Percentiles rank a stretch among this genome's conserved stretches.
Conservation (phyloP, 1,139 yeast species). For the Scheffersomyces quercinus region DNA sequence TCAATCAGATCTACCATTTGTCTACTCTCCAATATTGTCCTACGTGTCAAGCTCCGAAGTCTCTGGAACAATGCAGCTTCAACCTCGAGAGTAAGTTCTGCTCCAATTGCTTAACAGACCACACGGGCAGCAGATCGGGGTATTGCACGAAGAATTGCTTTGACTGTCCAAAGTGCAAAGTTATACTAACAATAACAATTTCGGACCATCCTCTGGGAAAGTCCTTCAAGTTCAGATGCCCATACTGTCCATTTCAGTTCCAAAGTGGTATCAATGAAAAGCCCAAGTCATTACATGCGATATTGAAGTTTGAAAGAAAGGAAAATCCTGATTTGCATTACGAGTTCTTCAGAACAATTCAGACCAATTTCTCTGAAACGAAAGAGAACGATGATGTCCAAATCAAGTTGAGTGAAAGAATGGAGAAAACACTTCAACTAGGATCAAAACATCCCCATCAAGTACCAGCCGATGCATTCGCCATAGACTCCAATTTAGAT, state of each 20-base stretch:
- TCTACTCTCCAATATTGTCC: slow-evolving; percentile 39
- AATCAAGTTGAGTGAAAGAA: slow-evolving; percentile 3
- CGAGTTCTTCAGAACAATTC: background rate
- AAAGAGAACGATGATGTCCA: background rate
- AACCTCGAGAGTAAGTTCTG: slow-evolving; percentile 34
- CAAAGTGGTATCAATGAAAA: slow-evolving; percentile 29
- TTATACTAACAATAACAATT: slow-evolving; percentile 27
- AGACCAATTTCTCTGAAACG: background rate
- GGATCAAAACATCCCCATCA: slow-evolving; percentile 2
- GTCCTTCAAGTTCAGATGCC: slow-evolving; percentile 34
- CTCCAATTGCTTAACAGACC: slow-evolving; percentile 38
- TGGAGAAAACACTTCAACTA: slow-evolving; percentile 4
- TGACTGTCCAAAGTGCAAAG: slow-evolving; percentile 37
- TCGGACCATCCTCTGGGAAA: slow-evolving; percentile 30
- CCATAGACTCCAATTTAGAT: background rate
- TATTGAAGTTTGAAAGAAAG: slow-evolving; percentile 23
- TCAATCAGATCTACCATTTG: slow-evolving; percentile 11
- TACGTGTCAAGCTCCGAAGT: slow-evolving; percentile 32
- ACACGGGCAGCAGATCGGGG: slow-evolving; percentile 20
- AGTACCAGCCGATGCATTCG: background rate
- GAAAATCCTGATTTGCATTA: background rate
- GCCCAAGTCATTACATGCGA: slow-evolving; percentile 36
- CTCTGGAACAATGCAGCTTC: slow-evolving; percentile 26
- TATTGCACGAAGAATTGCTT: slow-evolving; percentile 42
- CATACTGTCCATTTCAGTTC: slow-evolving; percentile 30